Base-by-base conservation (phyloP, 2,329 filamentous ascomycete genomes). In the Penicillium polonicum region DNA sequence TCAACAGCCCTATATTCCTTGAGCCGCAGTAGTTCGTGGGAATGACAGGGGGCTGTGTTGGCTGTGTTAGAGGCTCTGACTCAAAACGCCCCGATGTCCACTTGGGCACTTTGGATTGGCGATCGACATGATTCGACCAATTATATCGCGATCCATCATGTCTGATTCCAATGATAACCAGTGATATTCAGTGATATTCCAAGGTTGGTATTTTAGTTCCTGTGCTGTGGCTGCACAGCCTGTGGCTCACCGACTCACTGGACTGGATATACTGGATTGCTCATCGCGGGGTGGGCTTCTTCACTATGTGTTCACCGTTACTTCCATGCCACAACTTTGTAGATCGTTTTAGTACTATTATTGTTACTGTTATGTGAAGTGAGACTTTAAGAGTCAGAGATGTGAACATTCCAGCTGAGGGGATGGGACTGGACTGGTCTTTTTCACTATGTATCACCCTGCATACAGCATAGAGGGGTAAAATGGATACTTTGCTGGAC, bases 211-310 rank as follows among this genome's bases (percentile, higher is more conserved):
- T 48, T 35, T 12, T 8, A 29, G 2, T 6, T 3, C 13, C 19
- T 17, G 10, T 35, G 23, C 17, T 27, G 42, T n/a, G 31, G 41
- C 45, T 48, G 25, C 31, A 29, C 50, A 53, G 50, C 41, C 50
- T 29, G 29, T 53, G 41, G 50, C 41, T 53, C 50, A 53, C 50
- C 41, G 49, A 52, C 49, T 43, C 29, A 3, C 38, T 42, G 33
- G 25, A 38, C 31, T 19, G 33, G 10, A 36, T 27, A 23, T 42
- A 38, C 31, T 19, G 33, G 10, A 36, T 27, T 31, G 1, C 39
- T 39, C 9, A 17, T 33, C 15, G 12, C 5, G 5, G 29, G 50
- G 6, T 33, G 29, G 17, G 21, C 15, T 13, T 44, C 41, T 53
- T 46, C 41, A 45, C 15, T 38, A 41, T 29, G 19, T 5, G 8